phyloP scores from a whole-genome alignment of 352 stramenopile species.

The Globisporangium uncinulatum region DNA sequence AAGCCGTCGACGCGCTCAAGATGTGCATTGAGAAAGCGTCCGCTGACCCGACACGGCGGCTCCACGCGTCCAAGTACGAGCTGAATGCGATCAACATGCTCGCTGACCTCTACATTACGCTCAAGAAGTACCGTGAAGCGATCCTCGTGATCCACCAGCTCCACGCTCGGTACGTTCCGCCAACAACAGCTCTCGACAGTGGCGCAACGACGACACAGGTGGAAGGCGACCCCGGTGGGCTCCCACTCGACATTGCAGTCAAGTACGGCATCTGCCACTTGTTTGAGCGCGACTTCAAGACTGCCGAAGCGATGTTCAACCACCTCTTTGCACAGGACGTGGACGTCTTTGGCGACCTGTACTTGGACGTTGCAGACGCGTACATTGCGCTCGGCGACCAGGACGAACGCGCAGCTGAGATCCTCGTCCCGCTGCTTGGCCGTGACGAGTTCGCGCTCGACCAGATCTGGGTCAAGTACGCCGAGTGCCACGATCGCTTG shows the following conservation, averaged over 20 bases:
- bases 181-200: constrained; percentile 31
- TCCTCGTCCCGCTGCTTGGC: constrained; percentile 56
- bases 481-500: constrained; percentile 65
- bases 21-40: constrained; percentile 81
- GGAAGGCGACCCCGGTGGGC: constrained; percentile 52
- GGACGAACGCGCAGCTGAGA: constrained; percentile 60
- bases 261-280: constrained; percentile 86
- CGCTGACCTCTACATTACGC: constrained; percentile 79
- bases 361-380: constrained; percentile 77
- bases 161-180: constrained; percentile 48
- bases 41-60: constrained; percentile 47
- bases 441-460: constrained; percentile 69
- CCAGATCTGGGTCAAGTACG: constrained; percentile 80
- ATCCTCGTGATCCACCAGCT: constrained; percentile 78
- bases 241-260: constrained; percentile 82
- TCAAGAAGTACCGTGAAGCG: constrained; percentile 78
- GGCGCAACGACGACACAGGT: constrained; percentile 27
- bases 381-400: constrained; percentile 70
- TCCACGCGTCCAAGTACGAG: constrained; percentile 72
- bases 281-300: constrained; percentile 67
- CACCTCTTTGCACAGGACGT: constrained; percentile 81
- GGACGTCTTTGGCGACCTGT: constrained; percentile 79
- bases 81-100: constrained; percentile 88
- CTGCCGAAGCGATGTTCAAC: constrained; percentile 76
- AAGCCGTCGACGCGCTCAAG: constrained; percentile 77